These are phyloP conservation scores for Tuber borchii DNA, from an alignment of 495 filamentous ascomycete species.

Conservation along the genomic window DNA sequence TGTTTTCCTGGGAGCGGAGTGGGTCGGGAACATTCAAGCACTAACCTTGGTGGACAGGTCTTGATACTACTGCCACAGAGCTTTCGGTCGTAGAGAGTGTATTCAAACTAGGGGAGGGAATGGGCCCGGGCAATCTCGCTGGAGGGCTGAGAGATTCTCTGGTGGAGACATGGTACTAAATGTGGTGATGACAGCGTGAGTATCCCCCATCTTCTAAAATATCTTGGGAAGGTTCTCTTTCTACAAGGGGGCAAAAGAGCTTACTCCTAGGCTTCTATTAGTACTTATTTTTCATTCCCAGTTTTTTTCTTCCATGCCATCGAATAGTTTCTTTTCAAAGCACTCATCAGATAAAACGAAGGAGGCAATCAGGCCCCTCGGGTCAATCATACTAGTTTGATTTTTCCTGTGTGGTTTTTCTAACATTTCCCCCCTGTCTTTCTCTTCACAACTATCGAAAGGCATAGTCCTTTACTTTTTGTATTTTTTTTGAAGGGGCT, in stretches of 20 bases:
- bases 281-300: background rate
- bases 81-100: constrained; percentile 92
- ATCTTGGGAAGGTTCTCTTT: background rate
- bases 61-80: constrained; percentile 95
- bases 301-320: background rate
- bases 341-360: background rate
- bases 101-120: constrained; percentile 85
- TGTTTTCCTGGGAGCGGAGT: background rate
- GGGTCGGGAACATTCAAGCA: background rate
- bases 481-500: constrained; percentile 2
- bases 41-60: constrained; percentile 52
- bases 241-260: background rate
- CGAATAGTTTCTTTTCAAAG: background rate
- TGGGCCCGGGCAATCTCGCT: constrained; percentile 64
- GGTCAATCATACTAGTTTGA: background rate
- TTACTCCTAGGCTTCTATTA: background rate
- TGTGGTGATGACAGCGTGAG: background rate
- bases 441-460: background rate
- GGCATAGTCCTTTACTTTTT: background rate
- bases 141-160: constrained; percentile 89
- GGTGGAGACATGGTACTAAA: constrained; percentile 95
- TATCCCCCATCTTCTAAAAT: background rate
- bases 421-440: background rate
- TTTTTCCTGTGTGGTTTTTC: background rate
- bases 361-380: background rate